Conservation (phyloP, 2,329 filamentous ascomycete species). For the Achaetomium macrosporum region DNA sequence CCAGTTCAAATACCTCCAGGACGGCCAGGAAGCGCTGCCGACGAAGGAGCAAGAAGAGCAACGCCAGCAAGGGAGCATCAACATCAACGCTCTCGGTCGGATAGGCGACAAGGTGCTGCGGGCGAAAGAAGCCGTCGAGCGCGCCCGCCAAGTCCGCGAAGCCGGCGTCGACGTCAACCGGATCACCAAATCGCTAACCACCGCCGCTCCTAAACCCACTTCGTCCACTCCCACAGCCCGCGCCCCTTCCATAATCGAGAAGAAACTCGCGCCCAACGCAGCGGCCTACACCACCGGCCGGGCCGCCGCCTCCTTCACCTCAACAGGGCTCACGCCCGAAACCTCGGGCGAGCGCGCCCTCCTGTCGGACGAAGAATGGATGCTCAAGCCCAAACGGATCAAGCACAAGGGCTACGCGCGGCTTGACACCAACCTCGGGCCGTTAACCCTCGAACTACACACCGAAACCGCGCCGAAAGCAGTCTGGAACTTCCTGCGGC, state of each 20-base stretch:
- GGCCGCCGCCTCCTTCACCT: conserved; percentile 91
- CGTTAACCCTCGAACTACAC: conserved; percentile 81
- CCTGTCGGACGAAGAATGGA: conserved; percentile 90
- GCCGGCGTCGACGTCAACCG: conserved; percentile 54
- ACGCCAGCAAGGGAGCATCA: conserved; percentile 63
- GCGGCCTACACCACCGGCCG: conserved; percentile 85
- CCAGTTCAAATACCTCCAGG: conserved; percentile 82
- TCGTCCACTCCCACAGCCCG: conserved; percentile 19
- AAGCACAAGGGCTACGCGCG: conserved; percentile 88
- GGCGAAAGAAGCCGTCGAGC: conserved; percentile 90
- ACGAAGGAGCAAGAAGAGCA: conserved; percentile 67
- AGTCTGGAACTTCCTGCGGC: conserved; percentile 92
- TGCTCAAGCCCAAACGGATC: conserved; percentile 83
- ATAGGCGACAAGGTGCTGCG: conserved; percentile 76
- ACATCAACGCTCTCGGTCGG: conserved; percentile 72
- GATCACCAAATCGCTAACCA: conserved; percentile 36
- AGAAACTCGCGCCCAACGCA: conserved; percentile 70
- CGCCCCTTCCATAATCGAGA: conserved; percentile 47
- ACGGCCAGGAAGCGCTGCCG: conserved; percentile 64
- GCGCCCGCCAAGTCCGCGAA: conserved; percentile 69
- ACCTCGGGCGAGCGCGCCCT: conserved; percentile 82
- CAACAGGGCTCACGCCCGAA: conserved; percentile 85
- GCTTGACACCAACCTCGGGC: conserved; percentile 79
- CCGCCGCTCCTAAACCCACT: conserved; percentile 1
- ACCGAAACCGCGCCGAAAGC: conserved; percentile 87